phyloP scores from a whole-genome alignment of 768 basidiomycete species.

The Lanmaoa rubissima region DNA sequence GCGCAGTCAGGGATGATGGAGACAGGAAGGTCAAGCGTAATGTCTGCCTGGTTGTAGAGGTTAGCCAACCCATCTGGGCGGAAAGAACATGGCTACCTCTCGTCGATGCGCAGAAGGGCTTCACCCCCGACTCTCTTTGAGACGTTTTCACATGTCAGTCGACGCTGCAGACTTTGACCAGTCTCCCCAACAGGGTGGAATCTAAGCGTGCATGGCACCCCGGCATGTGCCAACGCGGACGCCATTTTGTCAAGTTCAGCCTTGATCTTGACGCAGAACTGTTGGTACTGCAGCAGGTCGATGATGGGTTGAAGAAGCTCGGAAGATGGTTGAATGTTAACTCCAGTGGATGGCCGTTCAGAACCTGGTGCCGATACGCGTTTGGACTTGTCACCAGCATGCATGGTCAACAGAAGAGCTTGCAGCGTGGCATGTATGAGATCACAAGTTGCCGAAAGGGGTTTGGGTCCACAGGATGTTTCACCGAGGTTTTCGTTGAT shows the following conservation, averaged over 20 bases:
- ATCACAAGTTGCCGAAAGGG: slow-evolving; percentile 49
- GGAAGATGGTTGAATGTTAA: slow-evolving; percentile 31
- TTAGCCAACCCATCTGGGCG: not conserved
- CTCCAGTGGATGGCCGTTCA: slow-evolving; percentile 23
- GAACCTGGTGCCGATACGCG: slow-evolving; percentile 34
- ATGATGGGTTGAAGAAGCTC: slow-evolving; percentile 71
- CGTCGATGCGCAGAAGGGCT: slow-evolving; percentile 65
- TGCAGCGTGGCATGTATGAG: slow-evolving; percentile 65
- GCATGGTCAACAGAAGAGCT: slow-evolving; percentile 61
- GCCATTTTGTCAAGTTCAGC: slow-evolving; percentile 53
- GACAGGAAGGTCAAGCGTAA: slow-evolving; percentile 74
- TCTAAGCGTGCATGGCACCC: slow-evolving; percentile 54
- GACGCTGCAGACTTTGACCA: slow-evolving; percentile 52
- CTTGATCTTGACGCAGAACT: slow-evolving; percentile 65
- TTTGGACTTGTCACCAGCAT: slow-evolving; percentile 45
- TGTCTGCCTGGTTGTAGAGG: slow-evolving; percentile 50
- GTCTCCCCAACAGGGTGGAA: slow-evolving; percentile 68
- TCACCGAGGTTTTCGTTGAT: slow-evolving; percentile 18
- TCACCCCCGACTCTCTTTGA: slow-evolving; percentile 62
- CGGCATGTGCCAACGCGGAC: slow-evolving; percentile 47
- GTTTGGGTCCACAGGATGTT: slow-evolving; percentile 10
- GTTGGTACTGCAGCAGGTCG: slow-evolving; percentile 76
- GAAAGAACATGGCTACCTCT: slow-evolving; percentile 43
- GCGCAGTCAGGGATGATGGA: slow-evolving; percentile 74
- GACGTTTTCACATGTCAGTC: slow-evolving; percentile 42